These are phyloP conservation scores for Herpetospermum pedunculosum DNA, from an alignment of 306 rosid species.

Conservation along the genomic window DNA sequence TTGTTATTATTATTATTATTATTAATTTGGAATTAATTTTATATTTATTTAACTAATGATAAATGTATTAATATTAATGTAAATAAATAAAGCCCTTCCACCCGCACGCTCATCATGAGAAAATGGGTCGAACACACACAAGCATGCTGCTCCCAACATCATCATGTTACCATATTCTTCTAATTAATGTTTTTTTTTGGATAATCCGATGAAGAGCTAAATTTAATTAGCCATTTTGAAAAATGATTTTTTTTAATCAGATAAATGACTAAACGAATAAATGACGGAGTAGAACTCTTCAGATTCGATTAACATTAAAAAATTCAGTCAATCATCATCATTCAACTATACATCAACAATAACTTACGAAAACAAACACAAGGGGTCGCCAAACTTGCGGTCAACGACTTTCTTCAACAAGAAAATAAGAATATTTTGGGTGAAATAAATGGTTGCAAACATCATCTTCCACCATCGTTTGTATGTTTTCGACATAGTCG, in stretches of 20 bases:
- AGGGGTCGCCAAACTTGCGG: not conserved
- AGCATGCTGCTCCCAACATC: conserved; percentile 3
- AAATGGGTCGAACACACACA: not conserved
- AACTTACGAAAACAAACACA: not conserved
- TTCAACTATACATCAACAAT: not conserved
- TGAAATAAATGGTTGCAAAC: no score
- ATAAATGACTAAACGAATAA: no score
- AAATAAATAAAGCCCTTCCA: not conserved
- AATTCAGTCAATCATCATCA: not conserved
- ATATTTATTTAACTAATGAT: not conserved
- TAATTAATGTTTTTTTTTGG: no score
- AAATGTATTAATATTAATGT: not conserved
- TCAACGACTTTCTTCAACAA: not conserved
- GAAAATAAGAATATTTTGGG: not conserved
- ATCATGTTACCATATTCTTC: not conserved
- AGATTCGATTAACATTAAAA: not conserved
- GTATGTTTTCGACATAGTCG: no score
- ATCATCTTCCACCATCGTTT: no score
- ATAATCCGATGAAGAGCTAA: no score
- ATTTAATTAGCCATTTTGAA: no score
- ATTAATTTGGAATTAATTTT: not conserved
- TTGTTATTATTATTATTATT: not conserved
- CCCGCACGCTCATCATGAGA: conserved; percentile 4
- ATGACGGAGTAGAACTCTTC: no score
- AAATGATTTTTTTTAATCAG: no score